phyloP scores from a whole-genome alignment of 345 rosid genomes.

The Euphorbia pulcherrima region DNA sequence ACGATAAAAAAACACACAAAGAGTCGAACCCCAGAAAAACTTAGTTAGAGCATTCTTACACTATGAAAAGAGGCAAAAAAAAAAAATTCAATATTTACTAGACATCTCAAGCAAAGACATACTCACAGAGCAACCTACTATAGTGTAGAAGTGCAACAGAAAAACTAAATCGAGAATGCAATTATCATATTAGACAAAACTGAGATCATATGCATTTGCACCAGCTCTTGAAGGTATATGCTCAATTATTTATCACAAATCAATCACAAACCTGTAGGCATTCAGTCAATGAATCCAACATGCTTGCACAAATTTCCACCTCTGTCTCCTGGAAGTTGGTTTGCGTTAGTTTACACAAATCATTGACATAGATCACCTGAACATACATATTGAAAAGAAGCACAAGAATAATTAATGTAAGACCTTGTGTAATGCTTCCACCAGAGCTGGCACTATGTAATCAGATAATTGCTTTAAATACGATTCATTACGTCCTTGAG shows the following conservation, averaged over 20 bases:
- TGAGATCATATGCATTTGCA: background rate
- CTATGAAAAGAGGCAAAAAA: background rate
- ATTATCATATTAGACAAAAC: background rate
- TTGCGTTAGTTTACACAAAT: background rate
- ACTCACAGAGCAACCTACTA: background rate
- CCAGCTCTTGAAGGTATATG: background rate
- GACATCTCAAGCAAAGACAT: background rate
- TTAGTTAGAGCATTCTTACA: background rate
- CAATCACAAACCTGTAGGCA: slow-evolving; percentile 73
- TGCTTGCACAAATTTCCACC: slow-evolving; percentile 87
- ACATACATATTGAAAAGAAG: background rate
- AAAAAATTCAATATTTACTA: background rate
- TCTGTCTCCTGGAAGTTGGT: slow-evolving; percentile 82
- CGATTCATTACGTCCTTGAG: slow-evolving; percentile 84
- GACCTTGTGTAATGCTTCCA: slow-evolving; percentile 97
- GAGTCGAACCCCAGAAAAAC: background rate
- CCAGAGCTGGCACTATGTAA: slow-evolving; percentile 82
- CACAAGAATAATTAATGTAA: background rate
- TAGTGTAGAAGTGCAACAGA: background rate
- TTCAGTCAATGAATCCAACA: slow-evolving; percentile 94
- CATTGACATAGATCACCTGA: background rate
- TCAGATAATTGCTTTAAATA: slow-evolving; percentile 93
- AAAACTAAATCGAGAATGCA: background rate
- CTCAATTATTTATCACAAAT: background rate
- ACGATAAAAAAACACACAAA: background rate